These are phyloP conservation scores for Colletotrichum simmondsii DNA, from an alignment of 2,329 filamentous ascomycete species.

Conservation along the genomic window DNA sequence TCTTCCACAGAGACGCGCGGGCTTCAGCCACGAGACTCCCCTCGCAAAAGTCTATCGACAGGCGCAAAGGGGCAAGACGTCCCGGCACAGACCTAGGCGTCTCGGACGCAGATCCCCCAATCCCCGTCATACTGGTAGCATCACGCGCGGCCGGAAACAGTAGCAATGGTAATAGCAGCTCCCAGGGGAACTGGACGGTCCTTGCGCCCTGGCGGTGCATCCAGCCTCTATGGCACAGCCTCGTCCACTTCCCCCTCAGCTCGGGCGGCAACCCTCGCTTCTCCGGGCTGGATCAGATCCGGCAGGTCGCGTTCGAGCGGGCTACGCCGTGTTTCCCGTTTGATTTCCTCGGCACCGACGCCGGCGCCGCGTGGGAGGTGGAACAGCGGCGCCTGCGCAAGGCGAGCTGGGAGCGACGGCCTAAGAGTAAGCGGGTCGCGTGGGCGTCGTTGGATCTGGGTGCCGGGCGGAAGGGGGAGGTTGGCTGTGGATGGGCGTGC, in stretches of 20 bases:
- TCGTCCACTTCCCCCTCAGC: constrained; percentile 84
- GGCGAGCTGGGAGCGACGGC: constrained; percentile 77
- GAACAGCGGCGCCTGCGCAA: constrained; percentile 70
- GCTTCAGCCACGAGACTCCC: constrained; percentile 73
- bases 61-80: constrained; percentile 72
- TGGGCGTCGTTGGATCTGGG: constrained; percentile 83
- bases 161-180: constrained; percentile 47
- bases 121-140: constrained; percentile 80
- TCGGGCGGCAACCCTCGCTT: constrained; percentile 85
- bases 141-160: constrained; percentile 55
- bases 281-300: constrained; percentile 82
- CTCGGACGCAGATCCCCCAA: constrained; percentile 73
- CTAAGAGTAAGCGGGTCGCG: constrained; percentile 82
- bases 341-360: constrained; percentile 82
- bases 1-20: constrained; percentile 78
- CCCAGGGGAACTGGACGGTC: constrained; percentile 82
- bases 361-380: constrained; percentile 83
- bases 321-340: constrained; percentile 85
- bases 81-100: constrained; percentile 72
- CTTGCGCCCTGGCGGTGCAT: constrained; percentile 93
- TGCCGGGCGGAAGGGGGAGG: constrained; percentile 79
- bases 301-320: constrained; percentile 85
- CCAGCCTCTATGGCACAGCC: constrained; percentile 82
- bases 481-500: constrained; percentile 84
- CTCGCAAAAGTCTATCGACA: constrained; percentile 84